These are phyloP conservation scores for Neofusicoccum umdonicola DNA, from an alignment of 2,329 filamentous ascomycete species.

Conservation along the genomic window DNA sequence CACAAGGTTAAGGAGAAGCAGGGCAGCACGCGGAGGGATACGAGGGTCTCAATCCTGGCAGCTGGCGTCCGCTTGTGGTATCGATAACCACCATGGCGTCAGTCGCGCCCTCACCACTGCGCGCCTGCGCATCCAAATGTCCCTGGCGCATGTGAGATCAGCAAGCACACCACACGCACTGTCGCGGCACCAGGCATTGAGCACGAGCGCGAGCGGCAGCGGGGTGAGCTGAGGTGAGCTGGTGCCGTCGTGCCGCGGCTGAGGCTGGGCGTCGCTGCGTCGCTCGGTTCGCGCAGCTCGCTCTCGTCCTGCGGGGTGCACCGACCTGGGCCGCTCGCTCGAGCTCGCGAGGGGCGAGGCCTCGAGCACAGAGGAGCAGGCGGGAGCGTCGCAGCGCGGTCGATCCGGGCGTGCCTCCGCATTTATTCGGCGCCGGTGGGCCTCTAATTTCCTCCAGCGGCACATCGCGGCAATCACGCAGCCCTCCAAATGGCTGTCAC, in stretches of 20 bases:
- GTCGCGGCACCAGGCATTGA: no score
- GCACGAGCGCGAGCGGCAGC: no score
- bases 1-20: constrained; percentile 7
- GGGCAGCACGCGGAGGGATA: not conserved
- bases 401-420: constrained; percentile 9
- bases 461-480: not conserved
- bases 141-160: not conserved
- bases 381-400: not conserved
- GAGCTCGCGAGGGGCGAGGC: no score
- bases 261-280: no score
- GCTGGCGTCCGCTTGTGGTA: constrained; percentile 6
- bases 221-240: no score
- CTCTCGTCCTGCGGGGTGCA: not conserved
- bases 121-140: constrained; percentile 1
- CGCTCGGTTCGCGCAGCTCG: no score
- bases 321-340: no score
- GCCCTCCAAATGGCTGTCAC: constrained; percentile 11
- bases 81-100: constrained; percentile 12
- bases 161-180: no score
- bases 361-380: not conserved
- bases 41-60: not conserved
- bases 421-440: constrained; percentile 4
- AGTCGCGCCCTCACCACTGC: not conserved
- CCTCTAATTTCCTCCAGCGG: constrained; percentile 1
- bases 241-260: no score